phyloP scores from a whole-genome alignment of 2,329 filamentous ascomycete species.

The Sporothrix brunneoviolacea region DNA sequence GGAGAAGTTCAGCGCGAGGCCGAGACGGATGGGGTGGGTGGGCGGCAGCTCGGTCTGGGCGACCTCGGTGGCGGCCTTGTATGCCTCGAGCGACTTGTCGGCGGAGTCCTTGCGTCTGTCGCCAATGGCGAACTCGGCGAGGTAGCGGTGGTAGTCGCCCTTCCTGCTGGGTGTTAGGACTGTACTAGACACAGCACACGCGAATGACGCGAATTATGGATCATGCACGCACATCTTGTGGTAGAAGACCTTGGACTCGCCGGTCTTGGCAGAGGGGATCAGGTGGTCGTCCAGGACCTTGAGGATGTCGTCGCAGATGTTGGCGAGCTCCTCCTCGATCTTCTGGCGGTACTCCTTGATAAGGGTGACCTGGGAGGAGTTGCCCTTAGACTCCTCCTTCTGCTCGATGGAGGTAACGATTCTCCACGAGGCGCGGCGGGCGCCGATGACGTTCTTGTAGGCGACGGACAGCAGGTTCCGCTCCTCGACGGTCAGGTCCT shows the following conservation, averaged over 20 bases:
- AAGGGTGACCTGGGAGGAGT: slow-evolving; percentile 77
- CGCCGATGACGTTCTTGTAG: slow-evolving; percentile 99
- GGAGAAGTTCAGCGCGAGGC: slow-evolving; percentile 89
- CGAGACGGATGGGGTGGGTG: slow-evolving; percentile 86
- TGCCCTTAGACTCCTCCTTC: slow-evolving; percentile 99
- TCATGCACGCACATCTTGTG: slow-evolving; percentile 76
- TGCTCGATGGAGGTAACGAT: slow-evolving; percentile 98
- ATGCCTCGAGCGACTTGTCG: slow-evolving; percentile 90
- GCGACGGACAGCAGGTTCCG: slow-evolving; percentile 95
- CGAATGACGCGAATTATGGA: neutral
- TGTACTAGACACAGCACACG: neutral
- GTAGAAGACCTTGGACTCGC: slow-evolving; percentile 99
- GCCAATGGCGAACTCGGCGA: slow-evolving; percentile 90
- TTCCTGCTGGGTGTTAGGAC: slow-evolving; percentile 57
- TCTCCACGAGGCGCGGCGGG: slow-evolving; percentile 94
- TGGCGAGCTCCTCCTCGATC: slow-evolving; percentile 92
- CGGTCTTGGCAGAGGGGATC: slow-evolving; percentile 86
- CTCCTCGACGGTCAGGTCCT: slow-evolving; percentile 84
- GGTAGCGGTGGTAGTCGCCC: slow-evolving; percentile 98
- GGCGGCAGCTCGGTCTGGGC: slow-evolving; percentile 81
- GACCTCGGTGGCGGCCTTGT: slow-evolving; percentile 88
- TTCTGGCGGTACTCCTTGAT: slow-evolving; percentile 99
- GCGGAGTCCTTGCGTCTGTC: slow-evolving; percentile 93
- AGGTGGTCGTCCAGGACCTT: slow-evolving; percentile 89
- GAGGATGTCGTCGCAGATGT: slow-evolving; percentile 96